Evolutionary conservation across 2,329 filamentous ascomycete genomes (phyloP).

Genomic region (Thielaviopsis musarum): DNA sequence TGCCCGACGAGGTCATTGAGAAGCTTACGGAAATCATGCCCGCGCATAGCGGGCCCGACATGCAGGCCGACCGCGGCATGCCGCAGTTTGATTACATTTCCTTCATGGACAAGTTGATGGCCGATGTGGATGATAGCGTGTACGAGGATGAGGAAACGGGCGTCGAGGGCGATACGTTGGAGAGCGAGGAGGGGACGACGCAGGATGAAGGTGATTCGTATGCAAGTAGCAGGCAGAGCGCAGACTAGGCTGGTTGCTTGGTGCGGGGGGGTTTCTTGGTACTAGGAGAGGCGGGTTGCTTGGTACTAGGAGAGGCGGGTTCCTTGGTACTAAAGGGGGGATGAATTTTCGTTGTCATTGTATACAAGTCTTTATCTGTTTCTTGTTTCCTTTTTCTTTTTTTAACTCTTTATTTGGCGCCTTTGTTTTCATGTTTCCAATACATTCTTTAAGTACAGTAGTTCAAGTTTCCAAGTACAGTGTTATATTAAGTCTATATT

Average conservation of each 20-base stretch:
- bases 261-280: not conserved
- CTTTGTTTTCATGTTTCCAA: not conserved
- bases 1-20: conserved; percentile 93
- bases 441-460: not conserved
- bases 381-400: not conserved
- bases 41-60: conserved; percentile 63
- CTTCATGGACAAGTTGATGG: conserved; percentile 84
- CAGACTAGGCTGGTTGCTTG: not conserved
- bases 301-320: too few species aligned
- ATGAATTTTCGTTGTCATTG: not conserved
- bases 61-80: conserved; percentile 66
- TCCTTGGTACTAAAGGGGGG: not conserved
- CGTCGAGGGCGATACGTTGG: conserved; percentile 12
- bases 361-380: not conserved
- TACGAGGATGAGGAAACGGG: conserved; percentile 10
- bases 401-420: not conserved
- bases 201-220: conserved; percentile 5
- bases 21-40: conserved; percentile 82
- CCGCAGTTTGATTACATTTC: conserved; percentile 91
- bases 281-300: too few species aligned
- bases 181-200: conserved; percentile 12
- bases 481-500: not conserved
- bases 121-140: conserved; percentile 17
- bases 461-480: too few species aligned
- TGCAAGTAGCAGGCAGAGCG: conserved; percentile 4